phyloP scores from a whole-genome alignment of 2,329 filamentous ascomycete genomes.

The Colletotrichum sidae region DNA sequence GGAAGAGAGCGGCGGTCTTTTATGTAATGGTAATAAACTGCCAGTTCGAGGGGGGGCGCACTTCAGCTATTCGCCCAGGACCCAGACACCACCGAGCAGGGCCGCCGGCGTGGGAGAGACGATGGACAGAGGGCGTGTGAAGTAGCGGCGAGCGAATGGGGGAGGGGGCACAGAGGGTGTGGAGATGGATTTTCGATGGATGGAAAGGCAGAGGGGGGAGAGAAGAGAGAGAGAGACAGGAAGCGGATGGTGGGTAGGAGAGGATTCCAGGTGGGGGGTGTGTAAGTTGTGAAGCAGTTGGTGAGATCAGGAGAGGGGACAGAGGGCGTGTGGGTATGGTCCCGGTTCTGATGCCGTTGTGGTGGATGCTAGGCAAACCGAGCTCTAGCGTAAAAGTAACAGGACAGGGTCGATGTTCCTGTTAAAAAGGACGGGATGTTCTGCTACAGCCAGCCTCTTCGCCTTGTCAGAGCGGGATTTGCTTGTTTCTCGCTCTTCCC shows the following conservation, averaged over 20 bases:
- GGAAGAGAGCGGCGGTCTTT: slow-evolving; percentile 39
- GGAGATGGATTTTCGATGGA: slow-evolving; percentile 8
- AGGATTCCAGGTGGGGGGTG: background rate
- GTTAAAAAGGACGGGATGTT: slow-evolving; percentile 35
- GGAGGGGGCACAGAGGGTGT: slow-evolving; percentile 8
- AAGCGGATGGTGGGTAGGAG: slow-evolving; percentile 6
- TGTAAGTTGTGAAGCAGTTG: no score
- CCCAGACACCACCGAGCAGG: slow-evolving; percentile 36
- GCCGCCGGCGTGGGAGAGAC: slow-evolving; percentile 33
- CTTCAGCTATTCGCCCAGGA: slow-evolving; percentile 35
- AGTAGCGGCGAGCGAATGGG: slow-evolving; percentile 11
- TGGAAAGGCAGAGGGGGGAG: slow-evolving; percentile 4
- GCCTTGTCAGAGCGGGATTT: slow-evolving; percentile 11
- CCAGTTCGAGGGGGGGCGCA: slow-evolving; percentile 32
- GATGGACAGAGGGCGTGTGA: slow-evolving; percentile 16
- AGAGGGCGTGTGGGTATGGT: slow-evolving; percentile 9
- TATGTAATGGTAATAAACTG: slow-evolving; percentile 40
- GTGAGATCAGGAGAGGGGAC: slow-evolving; percentile 7
- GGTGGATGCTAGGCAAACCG: slow-evolving; percentile 12
- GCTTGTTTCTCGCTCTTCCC: slow-evolving; percentile 18
- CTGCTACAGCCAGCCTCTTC: slow-evolving; percentile 16
- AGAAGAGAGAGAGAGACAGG: slow-evolving; percentile 8
- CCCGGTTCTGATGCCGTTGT: background rate
- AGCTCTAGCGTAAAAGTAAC: slow-evolving; percentile 10
- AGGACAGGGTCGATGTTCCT: slow-evolving; percentile 24